Evolutionary conservation across 2,329 filamentous ascomycete species (phyloP), one percentile per base, ranked within the genome.

Genomic region (Cryphonectria radicalis): DNA sequence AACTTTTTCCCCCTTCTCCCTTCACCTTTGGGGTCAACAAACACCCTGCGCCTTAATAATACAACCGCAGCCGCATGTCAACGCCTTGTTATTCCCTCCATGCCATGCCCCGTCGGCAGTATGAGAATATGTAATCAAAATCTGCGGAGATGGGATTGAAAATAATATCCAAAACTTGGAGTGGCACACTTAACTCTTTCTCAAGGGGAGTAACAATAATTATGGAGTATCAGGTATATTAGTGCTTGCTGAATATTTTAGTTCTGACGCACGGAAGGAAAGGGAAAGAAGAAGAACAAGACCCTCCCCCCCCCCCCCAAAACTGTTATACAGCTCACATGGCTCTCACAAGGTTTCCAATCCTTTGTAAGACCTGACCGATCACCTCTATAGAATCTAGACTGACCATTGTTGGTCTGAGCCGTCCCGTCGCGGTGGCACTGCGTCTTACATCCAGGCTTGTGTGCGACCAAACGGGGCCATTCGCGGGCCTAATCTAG

Each of bases 111-210:
- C 32, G 19, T 14, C 6, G 25, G 32, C 17, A 62, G 11, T 25
- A 2, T 62, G 59, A 1, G 59, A 4, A 62, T 62, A 62, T 62
- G 59, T 62, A 62, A 62, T 62, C 59, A 62, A 57, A 8, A 50
- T 8, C 11, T 28, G 28, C 53, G 13, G 25, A 17, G 53, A n/a
- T 22, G 7, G 46, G 22, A 50, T 50, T 50, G 46, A 8, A 50
- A 50, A 50, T n/a, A n/a, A n/a, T 50, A 50, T 10, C 3, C 17
- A 22, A 4, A n/a, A 7, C 22, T 50, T 22, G 46, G 19, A 8
- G 22, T 50, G 46, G 22, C 46, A 50, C 46, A 50, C 46, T 50
- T 50, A n/a, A n/a, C 46, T 50, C 22, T 50, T 50, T 22, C n/a
- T 8, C 22, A 22, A 50, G 22, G 10, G 1, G 28, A 28, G 28